Percentiles rank a stretch among this genome's conserved stretches.
phyloP scores from a whole-genome alignment of 177 flowering plant species.

The Vitis hybrid region DNA sequence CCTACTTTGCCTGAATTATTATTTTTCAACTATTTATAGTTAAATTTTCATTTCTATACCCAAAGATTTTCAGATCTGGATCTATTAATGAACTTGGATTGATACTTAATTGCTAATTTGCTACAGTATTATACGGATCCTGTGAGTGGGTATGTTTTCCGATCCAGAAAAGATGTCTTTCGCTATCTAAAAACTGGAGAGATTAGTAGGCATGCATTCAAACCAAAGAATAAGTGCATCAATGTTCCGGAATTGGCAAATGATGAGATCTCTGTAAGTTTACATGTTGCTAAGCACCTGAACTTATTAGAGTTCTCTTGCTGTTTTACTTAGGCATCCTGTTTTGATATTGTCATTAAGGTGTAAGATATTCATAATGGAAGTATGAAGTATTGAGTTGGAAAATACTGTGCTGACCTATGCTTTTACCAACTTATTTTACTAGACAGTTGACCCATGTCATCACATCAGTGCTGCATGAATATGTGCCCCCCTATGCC shows the following conservation, averaged over 20 bases:
- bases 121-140: slow-evolving; percentile 62
- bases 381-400: too few species aligned
- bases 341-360: too few species aligned
- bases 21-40: background rate
- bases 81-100: background rate
- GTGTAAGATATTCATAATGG: too few species aligned
- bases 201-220: slow-evolving; percentile 27
- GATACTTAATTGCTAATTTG: slow-evolving; percentile 7
- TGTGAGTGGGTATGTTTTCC: slow-evolving; percentile 47
- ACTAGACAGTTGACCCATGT: too few species aligned
- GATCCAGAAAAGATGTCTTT: slow-evolving; percentile 45
- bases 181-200: slow-evolving; percentile 53
- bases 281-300: slow-evolving; percentile 2
- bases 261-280: slow-evolving; percentile 27
- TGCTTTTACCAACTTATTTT: too few species aligned
- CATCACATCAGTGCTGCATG: too few species aligned
- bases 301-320: background rate
- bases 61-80: background rate
- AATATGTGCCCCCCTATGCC: too few species aligned
- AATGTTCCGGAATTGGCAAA: slow-evolving; percentile 10
- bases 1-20: background rate
- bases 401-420: too few species aligned
- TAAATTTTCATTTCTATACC: background rate
- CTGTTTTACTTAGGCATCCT: background rate
- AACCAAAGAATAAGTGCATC: slow-evolving; percentile 24